These are phyloP conservation scores for Entomortierella parvispora DNA, from an alignment of 192 early-diverging fungal genomes.

Conservation along the genomic window DNA sequence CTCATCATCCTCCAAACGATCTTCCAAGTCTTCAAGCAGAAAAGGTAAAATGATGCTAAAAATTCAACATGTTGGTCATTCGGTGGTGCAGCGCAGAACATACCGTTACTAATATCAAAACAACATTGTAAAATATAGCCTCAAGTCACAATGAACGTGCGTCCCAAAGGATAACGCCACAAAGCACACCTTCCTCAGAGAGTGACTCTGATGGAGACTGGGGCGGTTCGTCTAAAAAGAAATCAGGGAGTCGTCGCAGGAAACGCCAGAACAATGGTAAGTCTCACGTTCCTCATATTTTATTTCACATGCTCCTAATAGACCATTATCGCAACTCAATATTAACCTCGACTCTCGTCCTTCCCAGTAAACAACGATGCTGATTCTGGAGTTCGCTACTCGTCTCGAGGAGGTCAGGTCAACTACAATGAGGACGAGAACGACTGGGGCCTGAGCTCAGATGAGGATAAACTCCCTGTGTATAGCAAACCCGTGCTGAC, in stretches of 20 bases:
- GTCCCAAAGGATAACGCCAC: slow-evolving; percentile 27
- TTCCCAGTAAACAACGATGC: slow-evolving; percentile 27
- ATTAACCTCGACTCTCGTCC: too few relatives aligned
- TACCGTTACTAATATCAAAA: too few relatives aligned
- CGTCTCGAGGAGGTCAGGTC: slow-evolving; percentile 45
- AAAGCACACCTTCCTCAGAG: slow-evolving; percentile 31
- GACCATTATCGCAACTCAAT: too few relatives aligned
- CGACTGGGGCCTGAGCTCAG: slow-evolving; percentile 49
- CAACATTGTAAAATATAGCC: too few relatives aligned
- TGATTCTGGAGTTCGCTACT: slow-evolving; percentile 40
- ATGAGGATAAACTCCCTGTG: slow-evolving; percentile 47
- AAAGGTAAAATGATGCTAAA: slow-evolving; percentile 15
- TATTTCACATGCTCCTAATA: too few relatives aligned
- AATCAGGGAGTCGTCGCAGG: slow-evolving; percentile 20
- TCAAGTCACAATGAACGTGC: slow-evolving; percentile 20
- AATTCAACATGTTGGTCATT: too few relatives aligned
- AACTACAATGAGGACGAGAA: slow-evolving; percentile 54
- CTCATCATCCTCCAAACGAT: slow-evolving; percentile 53
- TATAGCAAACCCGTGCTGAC: slow-evolving; percentile 22
- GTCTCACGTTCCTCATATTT: not conserved
- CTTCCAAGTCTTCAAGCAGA: slow-evolving; percentile 53
- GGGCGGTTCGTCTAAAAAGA: slow-evolving; percentile 29
- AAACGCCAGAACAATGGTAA: slow-evolving; percentile 22
- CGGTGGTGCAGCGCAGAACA: too few relatives aligned
- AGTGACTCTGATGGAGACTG: slow-evolving; percentile 51